Evolutionary conservation across 169 alveolate species (phyloP), one percentile per base, ranked within the genome.

Genomic region (Condylostoma magnum): DNA sequence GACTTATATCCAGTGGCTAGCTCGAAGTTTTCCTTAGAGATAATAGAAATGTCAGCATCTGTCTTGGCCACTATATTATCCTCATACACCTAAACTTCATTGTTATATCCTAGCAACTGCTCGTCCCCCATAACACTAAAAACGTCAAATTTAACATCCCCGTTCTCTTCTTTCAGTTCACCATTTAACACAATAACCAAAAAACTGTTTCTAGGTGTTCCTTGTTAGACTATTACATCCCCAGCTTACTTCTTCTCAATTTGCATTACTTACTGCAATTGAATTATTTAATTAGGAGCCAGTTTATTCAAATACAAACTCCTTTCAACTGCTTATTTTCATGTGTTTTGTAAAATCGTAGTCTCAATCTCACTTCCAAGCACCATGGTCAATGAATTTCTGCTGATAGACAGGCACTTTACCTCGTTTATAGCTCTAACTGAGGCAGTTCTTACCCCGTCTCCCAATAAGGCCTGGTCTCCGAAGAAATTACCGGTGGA

Each of bases 401-500:
- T 80, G 47, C 83, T 79, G 15, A 80, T 31, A 6, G 83, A 74
- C 12, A 8, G 58, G 22, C 50, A 78, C 53, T 48, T 72, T 37
- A 65, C 80, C 28, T 69, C 76, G 43, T 57, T 87, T 18, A 67
- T n/a, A 1, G 95, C 95, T 52, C 79, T 82, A 22, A 92, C 85
- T 1, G 97, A 83, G 31, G 93, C 94, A 18, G 94, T 80, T 82
- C 97, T 87, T 10, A 84, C 88, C 4, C 86, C 84, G 47, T 89
- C 84, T 56, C 89, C 87, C 46, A 88, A 78, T 27, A 92, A 70
- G 15, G 97, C 97, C 18, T 84, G 76, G 72, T 92, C 97, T 33
- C 87, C 87, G 47, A 80, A 80, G 15, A 69, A 80, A 44, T 80
- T 80, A 18, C 87, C 87, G 48, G 53, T 69, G 25, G 48, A 53